phyloP scores from a whole-genome alignment of 2,329 filamentous ascomycete genomes.

The Pseudodiploospora longispora region DNA sequence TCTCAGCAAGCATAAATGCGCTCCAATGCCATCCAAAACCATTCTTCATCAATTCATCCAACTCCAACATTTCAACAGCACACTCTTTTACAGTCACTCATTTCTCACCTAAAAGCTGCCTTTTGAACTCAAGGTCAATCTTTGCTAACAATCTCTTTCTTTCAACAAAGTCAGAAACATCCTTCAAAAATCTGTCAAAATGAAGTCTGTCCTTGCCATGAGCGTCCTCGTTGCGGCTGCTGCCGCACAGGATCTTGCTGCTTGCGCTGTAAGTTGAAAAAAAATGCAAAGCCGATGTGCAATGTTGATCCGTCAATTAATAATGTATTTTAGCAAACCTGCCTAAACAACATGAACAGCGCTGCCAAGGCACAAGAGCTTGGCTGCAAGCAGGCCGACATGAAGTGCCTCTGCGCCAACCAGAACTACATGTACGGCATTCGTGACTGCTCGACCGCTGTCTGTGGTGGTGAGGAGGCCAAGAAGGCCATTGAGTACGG shows the following conservation, averaged over 20 bases:
- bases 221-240: slow-evolving; percentile 32
- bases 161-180: too few species aligned
- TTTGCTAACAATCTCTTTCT: too few species aligned
- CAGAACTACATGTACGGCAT: slow-evolving; percentile 40
- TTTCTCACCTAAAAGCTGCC: too few species aligned
- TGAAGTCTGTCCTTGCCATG: slow-evolving; percentile 41
- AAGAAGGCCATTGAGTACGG: slow-evolving; percentile 31
- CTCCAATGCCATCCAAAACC: too few species aligned
- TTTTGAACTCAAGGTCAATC: too few species aligned
- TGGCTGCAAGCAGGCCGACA: slow-evolving; percentile 34
- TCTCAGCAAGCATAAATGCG: too few species aligned
- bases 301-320: too few species aligned
- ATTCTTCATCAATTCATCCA: too few species aligned
- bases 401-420: slow-evolving; percentile 40
- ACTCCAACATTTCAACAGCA: too few species aligned
- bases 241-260: slow-evolving; percentile 38
- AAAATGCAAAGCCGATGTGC: too few species aligned
- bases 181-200: slow-evolving; percentile 26
- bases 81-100: too few species aligned
- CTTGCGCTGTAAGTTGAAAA: slow-evolving; percentile 47
- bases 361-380: slow-evolving; percentile 33
- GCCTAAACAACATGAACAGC: slow-evolving; percentile 42
- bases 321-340: slow-evolving; percentile 31
- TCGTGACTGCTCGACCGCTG: slow-evolving; percentile 41
- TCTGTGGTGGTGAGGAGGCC: slow-evolving; percentile 30